phyloP scores from a whole-genome alignment of 441 rosid species.

The Corymbia calophylla region DNA sequence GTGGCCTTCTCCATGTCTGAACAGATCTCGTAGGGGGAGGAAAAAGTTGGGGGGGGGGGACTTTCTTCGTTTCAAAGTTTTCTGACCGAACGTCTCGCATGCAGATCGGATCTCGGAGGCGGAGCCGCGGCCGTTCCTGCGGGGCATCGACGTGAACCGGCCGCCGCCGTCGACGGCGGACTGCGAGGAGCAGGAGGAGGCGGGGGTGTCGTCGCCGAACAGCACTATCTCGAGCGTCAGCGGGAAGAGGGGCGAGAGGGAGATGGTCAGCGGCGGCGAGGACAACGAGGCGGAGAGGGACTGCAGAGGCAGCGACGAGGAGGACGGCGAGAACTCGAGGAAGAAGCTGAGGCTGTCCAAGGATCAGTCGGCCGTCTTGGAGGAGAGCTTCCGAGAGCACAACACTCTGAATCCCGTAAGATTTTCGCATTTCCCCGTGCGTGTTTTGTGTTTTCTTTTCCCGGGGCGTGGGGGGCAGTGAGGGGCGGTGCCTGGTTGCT shows the following conservation, averaged over 20 bases:
- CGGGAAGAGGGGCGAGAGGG: conserved; percentile 58
- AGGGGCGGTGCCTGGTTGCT: neutral
- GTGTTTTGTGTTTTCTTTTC: neutral
- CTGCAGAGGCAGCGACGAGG: conserved; percentile 62
- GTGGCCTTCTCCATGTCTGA: neutral
- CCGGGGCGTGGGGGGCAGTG: neutral
- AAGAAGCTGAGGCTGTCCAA: conserved; percentile 71
- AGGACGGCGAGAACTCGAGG: conserved; percentile 66
- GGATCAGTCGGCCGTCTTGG: conserved; percentile 43
- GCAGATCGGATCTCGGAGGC: conserved; percentile 43
- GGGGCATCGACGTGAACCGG: conserved; percentile 68
- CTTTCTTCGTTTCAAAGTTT: neutral
- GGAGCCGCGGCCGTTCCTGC: conserved; percentile 26
- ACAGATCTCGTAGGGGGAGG: neutral
- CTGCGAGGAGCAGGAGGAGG: conserved; percentile 68
- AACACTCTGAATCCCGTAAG: neutral
- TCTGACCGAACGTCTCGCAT: neutral
- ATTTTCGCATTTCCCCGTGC: neutral
- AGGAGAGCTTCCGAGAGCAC: neutral
- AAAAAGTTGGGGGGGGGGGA: neutral
- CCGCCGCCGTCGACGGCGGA: conserved; percentile 29
- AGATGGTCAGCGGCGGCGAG: conserved; percentile 29
- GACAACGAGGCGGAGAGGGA: conserved; percentile 59
- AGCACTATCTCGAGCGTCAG: conserved; percentile 73
- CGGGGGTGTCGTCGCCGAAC: conserved; percentile 67